Evolutionary conservation across 139 green algal genomes (phyloP), one percentile per base, ranked within the genome.

Genomic region (Chlorella ohadii): DNA sequence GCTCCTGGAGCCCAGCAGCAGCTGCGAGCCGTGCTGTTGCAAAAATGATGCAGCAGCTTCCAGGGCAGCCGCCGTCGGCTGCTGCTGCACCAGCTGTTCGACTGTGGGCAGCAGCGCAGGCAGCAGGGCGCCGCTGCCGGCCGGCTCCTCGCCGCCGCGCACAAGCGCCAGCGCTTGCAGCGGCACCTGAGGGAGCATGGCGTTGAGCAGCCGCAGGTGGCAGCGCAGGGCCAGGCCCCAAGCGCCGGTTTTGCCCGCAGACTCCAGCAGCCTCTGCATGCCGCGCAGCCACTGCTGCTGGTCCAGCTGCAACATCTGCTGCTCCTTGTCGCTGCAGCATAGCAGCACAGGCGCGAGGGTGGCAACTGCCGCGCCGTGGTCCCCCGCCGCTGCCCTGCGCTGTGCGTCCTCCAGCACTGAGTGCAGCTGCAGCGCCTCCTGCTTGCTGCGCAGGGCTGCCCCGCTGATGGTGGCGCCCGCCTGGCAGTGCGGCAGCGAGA

Each of bases 341-440:
- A 83, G 61, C n/a, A 83, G 61, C 61, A 63, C 63, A 4, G 78
- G 78, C 19, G n/a, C 61, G 41, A 83, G 63, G 1, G 63, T 33
- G 25, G 17, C 39, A 6, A 47, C 63, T 6, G 73, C 63, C 3
- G 78, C 39, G 4, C 27, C 20, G 13, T 82, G 57, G 57, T 72
- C 36, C n/a, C 78, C 78, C 4, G n/a, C 39, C 0, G 39, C 19
- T 13, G 78, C 78, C 6, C 25, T 27, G n/a, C 28, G 31, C 19
- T 33, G 39, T 5, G 78, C 78, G 0, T 4, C 63, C 4, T 25
- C 38, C n/a, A 83, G 63, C 28, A 74, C 41, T 22, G 55, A 27
- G 63, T 83, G 78, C 78, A 83, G 78, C 78, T 64, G 39, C 20
- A 83, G 63, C 3, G n/a, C 78, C 63, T 83, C 78, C 63, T 75